A percentile compares a stretch with the other conserved stretches of the same genome.
These are phyloP conservation scores for Tolypocladium amazonense DNA, from an alignment of 2,329 filamentous ascomycete genomes.

Conservation along the genomic window DNA sequence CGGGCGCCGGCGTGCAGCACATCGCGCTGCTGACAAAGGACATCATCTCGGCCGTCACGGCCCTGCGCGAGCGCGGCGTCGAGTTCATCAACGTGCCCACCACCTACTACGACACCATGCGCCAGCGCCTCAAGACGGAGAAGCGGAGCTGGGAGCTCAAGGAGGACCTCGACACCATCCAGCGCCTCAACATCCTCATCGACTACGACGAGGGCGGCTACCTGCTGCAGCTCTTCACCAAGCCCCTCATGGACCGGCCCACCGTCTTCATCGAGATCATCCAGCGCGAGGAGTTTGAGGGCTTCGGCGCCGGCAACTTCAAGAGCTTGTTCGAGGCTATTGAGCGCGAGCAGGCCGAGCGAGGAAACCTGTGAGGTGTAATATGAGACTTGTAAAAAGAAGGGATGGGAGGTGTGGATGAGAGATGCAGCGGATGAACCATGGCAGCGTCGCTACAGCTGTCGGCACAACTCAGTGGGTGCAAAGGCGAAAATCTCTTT, in stretches of 20 bases:
- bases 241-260: conserved; percentile 86
- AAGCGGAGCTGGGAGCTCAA: conserved; percentile 51
- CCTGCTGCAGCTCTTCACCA: conserved; percentile 65
- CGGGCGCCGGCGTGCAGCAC: conserved; percentile 84
- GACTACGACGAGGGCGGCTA: conserved; percentile 94
- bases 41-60: conserved; percentile 67
- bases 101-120: conserved; percentile 79
- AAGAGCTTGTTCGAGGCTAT: conserved; percentile 93
- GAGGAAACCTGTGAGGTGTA: conserved; percentile 62
- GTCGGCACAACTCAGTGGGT: neutral
- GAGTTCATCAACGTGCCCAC: conserved; percentile 85
- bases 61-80: conserved; percentile 75
- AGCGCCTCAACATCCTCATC: conserved; percentile 76
- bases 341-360: conserved; percentile 78
- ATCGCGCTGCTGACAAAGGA: conserved; percentile 76
- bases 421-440: neutral
- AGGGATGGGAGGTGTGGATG: neutral
- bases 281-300: conserved; percentile 79
- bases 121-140: conserved; percentile 57
- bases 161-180: conserved; percentile 70
- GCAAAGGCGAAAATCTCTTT: neutral
- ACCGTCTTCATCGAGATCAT: conserved; percentile 97
- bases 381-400: neutral
- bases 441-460: neutral
- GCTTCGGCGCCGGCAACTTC: conserved; percentile 93